Base-by-base conservation (phyloP, 192 early-diverging fungal genomes). In the Coemansia furcata region DNA sequence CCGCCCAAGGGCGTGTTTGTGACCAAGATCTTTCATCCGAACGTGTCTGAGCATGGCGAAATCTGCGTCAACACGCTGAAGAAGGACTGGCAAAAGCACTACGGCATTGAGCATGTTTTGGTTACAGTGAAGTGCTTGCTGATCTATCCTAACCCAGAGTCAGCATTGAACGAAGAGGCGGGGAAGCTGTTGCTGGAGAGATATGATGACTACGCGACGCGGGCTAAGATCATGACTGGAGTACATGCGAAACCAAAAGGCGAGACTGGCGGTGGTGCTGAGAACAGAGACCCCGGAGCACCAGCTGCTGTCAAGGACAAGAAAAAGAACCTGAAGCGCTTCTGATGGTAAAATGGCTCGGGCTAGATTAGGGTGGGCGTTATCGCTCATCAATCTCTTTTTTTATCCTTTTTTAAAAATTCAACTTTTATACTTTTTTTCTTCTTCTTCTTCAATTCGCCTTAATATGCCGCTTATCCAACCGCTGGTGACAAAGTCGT, bases 11-110 rank as follows among this genome's bases (percentile, higher is more conserved):
- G 93, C 85, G 78, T 74, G 70, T 97, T 98, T 80, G 54, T 90
- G 11, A 98, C 96, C 42, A 97, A 95, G 72, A 96, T 98, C 14
- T 98, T 98, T 73, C 96, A 98, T 74, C 96, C 96, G 6, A 98
- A 98, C 71, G 94, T 98, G 0, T 90, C 94, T 2, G 76, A 86
- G 44, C 70, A 77, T 26, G 96, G 96, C 23, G 95, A 97, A 67
- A 93, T 98, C 67, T 98, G 96, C 75, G 95, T 98, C 47, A 95
- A 89, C 72, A 95, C 95, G 11, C 85, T 98, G 30, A 98, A 98
- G 66, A 95, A 92, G 73, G 96, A 98, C 75, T 98, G 96, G 96
- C 94, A 94, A 58, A 86, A 87, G 39, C 89, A 93, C 49, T 84
- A 93, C 9, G 92, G 93, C 0, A 87, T 98, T 15, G 82, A 76